A percentile compares a stretch with the other conserved stretches of the same genome.
These are phyloP conservation scores for Fusarium sp. DNA, from an alignment of 2,329 filamentous ascomycete species.

Conservation along the genomic window DNA sequence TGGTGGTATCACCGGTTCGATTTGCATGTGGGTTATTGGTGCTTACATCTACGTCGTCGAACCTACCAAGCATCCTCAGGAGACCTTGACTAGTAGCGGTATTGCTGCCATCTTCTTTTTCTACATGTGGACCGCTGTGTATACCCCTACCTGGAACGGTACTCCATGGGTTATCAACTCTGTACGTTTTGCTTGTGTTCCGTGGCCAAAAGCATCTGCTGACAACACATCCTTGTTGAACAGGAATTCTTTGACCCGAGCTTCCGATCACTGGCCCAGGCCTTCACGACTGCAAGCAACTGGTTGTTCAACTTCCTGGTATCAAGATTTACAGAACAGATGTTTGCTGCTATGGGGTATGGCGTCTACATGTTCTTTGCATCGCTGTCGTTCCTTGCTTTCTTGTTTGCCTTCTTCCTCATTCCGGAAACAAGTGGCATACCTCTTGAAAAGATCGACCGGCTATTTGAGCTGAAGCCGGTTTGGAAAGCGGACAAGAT, in stretches of 20 bases:
- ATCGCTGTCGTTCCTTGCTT: slow-evolving; percentile 57
- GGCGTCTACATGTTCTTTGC: slow-evolving; percentile 68
- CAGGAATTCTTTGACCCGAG: slow-evolving; percentile 67
- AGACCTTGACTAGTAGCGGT: slow-evolving; percentile 55
- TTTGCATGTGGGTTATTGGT: slow-evolving; percentile 71
- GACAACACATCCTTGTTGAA: not conserved
- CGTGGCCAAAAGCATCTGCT: not conserved
- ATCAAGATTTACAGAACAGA: slow-evolving; percentile 63
- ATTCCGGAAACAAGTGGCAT: slow-evolving; percentile 65
- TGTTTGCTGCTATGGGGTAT: slow-evolving; percentile 57
- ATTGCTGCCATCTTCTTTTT: slow-evolving; percentile 73
- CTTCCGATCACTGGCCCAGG: slow-evolving; percentile 61
- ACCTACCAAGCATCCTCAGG: slow-evolving; percentile 44
- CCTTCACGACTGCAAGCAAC: slow-evolving; percentile 66
- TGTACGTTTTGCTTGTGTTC: not conserved
- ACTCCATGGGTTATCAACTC: slow-evolving; percentile 71
- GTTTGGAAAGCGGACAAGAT: slow-evolving; percentile 37
- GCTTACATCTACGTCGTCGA: slow-evolving; percentile 62
- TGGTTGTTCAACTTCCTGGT: slow-evolving; percentile 69
- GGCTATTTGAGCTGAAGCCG: slow-evolving; percentile 54
- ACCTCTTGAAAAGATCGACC: slow-evolving; percentile 62
- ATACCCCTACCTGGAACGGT: slow-evolving; percentile 69
- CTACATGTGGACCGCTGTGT: slow-evolving; percentile 68
- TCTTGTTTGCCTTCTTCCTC: slow-evolving; percentile 62
- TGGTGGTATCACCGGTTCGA: slow-evolving; percentile 66